Base-by-base conservation (phyloP, 495 filamentous ascomycete genomes). In the Trypethelium eluteriae region DNA sequence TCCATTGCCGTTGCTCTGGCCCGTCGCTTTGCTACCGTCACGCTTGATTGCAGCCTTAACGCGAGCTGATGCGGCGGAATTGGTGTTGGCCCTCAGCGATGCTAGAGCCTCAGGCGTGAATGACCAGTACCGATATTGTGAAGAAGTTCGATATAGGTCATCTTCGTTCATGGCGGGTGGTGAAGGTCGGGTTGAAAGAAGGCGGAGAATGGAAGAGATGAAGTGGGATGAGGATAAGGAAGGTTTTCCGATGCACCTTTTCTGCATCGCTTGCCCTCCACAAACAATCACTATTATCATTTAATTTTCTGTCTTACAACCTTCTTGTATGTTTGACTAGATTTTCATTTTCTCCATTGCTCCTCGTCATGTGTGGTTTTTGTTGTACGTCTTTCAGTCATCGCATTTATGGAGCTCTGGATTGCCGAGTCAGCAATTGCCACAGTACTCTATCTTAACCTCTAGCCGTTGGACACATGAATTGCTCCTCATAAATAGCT, bases 81-180 rank as follows among this genome's bases (percentile, higher is more conserved):
- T 96, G 10, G 94, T 96, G 16, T 82, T 86, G 38, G 81, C 79
- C 59, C 95, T 89, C 14, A 91, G 79, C 2, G 85, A 77, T 39
- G 81, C 80, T 18, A 98, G 84, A 10, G 87, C 81, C 9, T 85
- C 75, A 9, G 87, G 85, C 0, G 92, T 90, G 77, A 91, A 98
- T n/a, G 93, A 96, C 93, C 95, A 98, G 47, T 91, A 79, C 47
- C 89, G 85, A 75, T 85, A 96, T 76, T 98, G 94, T 53, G 91
- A 93, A 0, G 92, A 94, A 25, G 88, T 81, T n/a, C 89, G 89
- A 79, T 98, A 98, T 62, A 92, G 81, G 68, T 89, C 88, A 75
- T 98, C 94, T 81, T 98, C 94, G 66, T 82, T 85, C 82, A 89
- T 83, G 16, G 66, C 35, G 53, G 53, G 25, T 11, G 49, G 25